Evolutionary conservation across 2,329 filamentous ascomycete genomes (phyloP).

Genomic region (Penicillium sp.): DNA sequence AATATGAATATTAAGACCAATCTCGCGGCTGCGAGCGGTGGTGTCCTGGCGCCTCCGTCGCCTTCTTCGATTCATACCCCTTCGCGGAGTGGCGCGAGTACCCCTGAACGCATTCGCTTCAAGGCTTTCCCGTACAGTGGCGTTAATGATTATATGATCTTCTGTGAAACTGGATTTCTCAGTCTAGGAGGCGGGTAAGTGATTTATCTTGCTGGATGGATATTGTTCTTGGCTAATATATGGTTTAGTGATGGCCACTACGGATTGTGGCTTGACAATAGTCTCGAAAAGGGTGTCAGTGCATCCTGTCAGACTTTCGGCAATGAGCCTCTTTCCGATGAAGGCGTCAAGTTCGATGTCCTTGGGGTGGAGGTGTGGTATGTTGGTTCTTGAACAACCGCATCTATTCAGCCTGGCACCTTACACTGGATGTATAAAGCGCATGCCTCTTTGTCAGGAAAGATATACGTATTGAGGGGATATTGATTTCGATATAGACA

Average conservation of each 20-base stretch:
- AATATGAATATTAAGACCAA: constrained; percentile 29
- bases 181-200: constrained; percentile 76
- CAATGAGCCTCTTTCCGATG: constrained; percentile 89
- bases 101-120: constrained; percentile 80
- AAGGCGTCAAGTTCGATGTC: constrained; percentile 88
- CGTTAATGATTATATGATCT: constrained; percentile 94
- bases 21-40: constrained; percentile 25
- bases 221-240: constrained; percentile 9
- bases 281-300: constrained; percentile 79
- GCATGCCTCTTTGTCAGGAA: not conserved
- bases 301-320: constrained; percentile 86
- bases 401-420: not conserved
- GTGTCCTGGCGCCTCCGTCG: constrained; percentile 26
- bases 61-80: constrained; percentile 23
- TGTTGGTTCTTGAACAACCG: constrained; percentile 57
- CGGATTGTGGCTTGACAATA: constrained; percentile 88
- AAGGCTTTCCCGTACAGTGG: constrained; percentile 97
- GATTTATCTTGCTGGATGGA: not conserved
- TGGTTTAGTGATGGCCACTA: constrained; percentile 71
- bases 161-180: constrained; percentile 81
- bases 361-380: constrained; percentile 93
- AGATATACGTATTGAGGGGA: not conserved
- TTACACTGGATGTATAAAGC: constrained; percentile 7
- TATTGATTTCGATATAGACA: not conserved
- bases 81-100: constrained; percentile 51